Conservation (phyloP, 148 eudicot genomes). For the Linanthus parryae region DNA sequence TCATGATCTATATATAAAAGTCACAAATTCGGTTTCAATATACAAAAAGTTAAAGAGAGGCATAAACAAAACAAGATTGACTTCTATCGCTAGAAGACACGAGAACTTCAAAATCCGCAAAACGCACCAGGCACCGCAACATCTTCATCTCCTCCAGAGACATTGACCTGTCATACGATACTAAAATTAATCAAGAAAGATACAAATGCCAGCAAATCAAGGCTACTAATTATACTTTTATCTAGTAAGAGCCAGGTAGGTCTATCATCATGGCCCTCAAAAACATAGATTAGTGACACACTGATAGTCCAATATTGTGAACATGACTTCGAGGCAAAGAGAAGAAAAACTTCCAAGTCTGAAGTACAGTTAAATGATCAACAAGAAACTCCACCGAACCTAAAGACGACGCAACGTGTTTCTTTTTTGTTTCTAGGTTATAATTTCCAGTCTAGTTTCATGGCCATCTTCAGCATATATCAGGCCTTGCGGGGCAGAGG, state of each 20-base stretch:
- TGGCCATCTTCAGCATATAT: background rate
- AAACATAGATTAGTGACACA: background rate
- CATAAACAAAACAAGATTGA: background rate
- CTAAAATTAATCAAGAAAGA: background rate
- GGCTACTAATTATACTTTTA: background rate
- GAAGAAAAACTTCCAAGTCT: background rate
- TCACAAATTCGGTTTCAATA: constrained; percentile 3
- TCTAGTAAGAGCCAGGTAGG: background rate
- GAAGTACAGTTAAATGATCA: no score
- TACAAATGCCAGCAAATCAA: background rate
- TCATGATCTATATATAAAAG: constrained; percentile 46
- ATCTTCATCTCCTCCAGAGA: constrained; percentile 28
- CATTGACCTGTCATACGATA: constrained; percentile 30
- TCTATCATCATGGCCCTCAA: background rate
- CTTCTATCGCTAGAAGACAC: background rate
- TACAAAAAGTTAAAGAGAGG: background rate
- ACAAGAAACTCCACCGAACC: no score
- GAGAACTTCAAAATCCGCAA: constrained; percentile 13
- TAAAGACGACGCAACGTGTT: no score
- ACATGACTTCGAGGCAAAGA: background rate
- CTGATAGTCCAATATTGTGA: background rate
- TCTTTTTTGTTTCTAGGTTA: no score
- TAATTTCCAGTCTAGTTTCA: no score
- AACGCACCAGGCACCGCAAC: constrained; percentile 40
- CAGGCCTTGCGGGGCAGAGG: background rate